Evolutionary conservation across 208 protist genomes (phyloP).

Genomic region (Entamoeba histolytica): DNA sequence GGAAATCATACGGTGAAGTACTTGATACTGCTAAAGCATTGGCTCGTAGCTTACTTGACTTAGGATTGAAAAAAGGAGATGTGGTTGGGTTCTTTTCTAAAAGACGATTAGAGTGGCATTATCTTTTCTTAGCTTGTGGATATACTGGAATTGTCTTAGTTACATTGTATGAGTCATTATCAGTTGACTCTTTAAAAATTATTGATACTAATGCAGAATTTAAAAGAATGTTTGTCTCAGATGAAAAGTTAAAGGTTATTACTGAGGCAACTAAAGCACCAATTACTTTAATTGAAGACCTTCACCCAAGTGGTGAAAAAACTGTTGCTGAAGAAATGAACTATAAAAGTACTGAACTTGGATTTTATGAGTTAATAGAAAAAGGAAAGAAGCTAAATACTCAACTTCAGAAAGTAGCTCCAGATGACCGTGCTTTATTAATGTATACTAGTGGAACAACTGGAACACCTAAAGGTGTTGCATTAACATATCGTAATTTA

Average conservation of each 20-base stretch:
- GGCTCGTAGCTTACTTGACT: neutral
- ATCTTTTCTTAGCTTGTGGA: neutral
- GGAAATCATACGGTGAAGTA: neutral
- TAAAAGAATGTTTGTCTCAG: neutral
- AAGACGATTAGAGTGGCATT: neutral
- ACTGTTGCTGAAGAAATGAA: neutral
- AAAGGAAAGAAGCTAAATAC: neutral
- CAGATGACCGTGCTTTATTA: slow-evolving; percentile 2
- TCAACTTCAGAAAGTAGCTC: slow-evolving; percentile 2
- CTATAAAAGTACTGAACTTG: neutral
- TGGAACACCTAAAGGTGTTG: slow-evolving; percentile 18
- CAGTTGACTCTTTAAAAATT: neutral
- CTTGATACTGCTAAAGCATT: neutral
- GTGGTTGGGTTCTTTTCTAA: neutral
- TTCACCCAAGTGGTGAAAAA: neutral
- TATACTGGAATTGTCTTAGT: neutral
- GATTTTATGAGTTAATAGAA: neutral
- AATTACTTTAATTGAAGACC: neutral
- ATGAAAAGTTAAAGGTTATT: neutral
- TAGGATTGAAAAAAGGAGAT: neutral
- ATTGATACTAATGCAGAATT: neutral
- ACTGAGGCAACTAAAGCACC: neutral
- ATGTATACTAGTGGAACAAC: slow-evolving; percentile 26
- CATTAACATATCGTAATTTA: slow-evolving; percentile 15
- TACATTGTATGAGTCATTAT: neutral